A percentile compares a stretch with the other conserved stretches of the same genome.
Conservation (phyloP, 305 asterid genomes). For the Fraxinus greggii region DNA sequence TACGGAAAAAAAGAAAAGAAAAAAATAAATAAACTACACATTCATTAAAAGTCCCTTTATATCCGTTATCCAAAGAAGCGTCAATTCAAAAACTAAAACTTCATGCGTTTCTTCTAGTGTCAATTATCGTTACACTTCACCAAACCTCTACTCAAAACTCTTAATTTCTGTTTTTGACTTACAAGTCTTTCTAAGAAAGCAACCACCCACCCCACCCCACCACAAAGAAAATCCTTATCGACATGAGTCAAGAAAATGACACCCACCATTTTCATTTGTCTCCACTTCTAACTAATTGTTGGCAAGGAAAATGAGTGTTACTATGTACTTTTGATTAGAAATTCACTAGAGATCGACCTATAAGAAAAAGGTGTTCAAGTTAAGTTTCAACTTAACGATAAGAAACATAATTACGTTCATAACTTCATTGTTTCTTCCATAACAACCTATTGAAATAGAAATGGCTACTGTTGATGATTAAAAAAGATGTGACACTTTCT, state of each 20-base stretch:
- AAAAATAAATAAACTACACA: background rate
- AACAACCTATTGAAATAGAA: background rate
- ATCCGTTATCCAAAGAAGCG: background rate
- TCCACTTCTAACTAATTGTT: background rate
- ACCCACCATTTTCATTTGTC: constrained; percentile 13
- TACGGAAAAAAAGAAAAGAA: background rate
- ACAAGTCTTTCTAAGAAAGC: constrained; percentile 31
- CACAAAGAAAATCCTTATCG: background rate
- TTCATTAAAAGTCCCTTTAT: background rate
- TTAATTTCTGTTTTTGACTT: constrained; percentile 36
- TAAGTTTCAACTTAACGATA: background rate
- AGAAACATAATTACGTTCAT: background rate
- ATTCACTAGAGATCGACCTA: background rate
- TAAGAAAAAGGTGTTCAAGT: background rate
- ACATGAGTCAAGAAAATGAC: constrained; percentile 33
- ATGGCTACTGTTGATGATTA: too few relatives aligned
- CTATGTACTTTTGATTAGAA: background rate
- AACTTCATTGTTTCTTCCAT: background rate
- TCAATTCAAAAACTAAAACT: background rate
- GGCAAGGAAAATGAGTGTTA: constrained; percentile 8
- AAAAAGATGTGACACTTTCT: too few relatives aligned
- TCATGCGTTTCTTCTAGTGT: constrained; percentile 27
- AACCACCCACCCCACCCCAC: constrained; percentile 30
- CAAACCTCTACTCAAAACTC: constrained; percentile 40
- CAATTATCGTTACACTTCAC: constrained; percentile 38